Evolutionary conservation across 2,329 filamentous ascomycete genomes (phyloP), one percentile per base, ranked within the genome.

Genomic region (Endothia cerciana): DNA sequence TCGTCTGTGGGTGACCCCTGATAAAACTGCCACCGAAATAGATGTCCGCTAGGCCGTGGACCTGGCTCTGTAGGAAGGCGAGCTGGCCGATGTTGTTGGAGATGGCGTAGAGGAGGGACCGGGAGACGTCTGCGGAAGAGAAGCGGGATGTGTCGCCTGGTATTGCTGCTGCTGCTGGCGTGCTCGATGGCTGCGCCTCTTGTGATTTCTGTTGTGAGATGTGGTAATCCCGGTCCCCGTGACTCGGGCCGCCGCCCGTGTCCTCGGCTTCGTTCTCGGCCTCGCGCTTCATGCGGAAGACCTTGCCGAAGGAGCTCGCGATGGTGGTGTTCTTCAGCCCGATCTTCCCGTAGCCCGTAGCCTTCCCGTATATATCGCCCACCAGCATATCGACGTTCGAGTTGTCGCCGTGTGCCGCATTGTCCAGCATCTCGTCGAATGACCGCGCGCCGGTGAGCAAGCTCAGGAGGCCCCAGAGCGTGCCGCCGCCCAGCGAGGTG

Each of bases 41-140:
- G 68, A 99, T 98, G 74, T 94, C 89, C 69, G 92, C 91, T 33
- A 98, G 83, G 56, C 90, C 87, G 79, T 99, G 94, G 74, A 97
- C 95, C 76, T 97, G 94, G 6, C 93, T 95, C 76, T 98, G 95
- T n/a, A 99, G 83, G 77, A 95, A 97, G 53, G 95, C 93, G 72
- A 99, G 97, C 80, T 99, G 95, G 19, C 95, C 95, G 70, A 98
- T 97, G 79, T 98, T 98, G 82, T 98, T 98, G 76, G 91, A 94
- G 71, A 98, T 93, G 30, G 95, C 95, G 78, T 97, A 99, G 0
- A 99, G 86, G 22, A 99, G 84, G 57, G 93, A 97, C 40, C 94
- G 85, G 30, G 92, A 95, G 70, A 99, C 92, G 77, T 99, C 95
- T 74, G 93, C 89, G 43, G 88, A 84, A 22, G 87, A 88, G 78